phyloP scores from a whole-genome alignment of 2,329 filamentous ascomycete species.

The Cladobotryum mycophilum region DNA sequence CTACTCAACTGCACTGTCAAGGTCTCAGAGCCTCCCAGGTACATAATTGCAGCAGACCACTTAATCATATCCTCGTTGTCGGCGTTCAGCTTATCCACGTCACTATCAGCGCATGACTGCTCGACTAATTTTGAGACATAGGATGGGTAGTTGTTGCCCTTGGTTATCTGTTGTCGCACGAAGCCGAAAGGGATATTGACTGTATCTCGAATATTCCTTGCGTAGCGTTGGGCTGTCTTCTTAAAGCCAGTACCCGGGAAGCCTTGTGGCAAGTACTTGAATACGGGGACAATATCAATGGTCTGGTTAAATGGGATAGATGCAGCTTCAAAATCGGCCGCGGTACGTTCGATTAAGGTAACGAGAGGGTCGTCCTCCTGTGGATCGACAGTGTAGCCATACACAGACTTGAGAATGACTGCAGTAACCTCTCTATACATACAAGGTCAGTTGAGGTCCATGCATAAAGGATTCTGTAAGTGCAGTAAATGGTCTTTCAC shows the following conservation, averaged over 20 bases:
- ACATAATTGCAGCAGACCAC: slow-evolving; percentile 20
- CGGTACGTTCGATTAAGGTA: neutral
- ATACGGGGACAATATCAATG: no score
- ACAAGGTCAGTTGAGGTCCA: neutral
- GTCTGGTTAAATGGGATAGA: no score
- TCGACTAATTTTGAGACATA: slow-evolving; percentile 20
- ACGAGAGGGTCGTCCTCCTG: neutral
- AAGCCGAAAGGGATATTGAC: slow-evolving; percentile 22
- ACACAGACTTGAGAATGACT: neutral
- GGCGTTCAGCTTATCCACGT: slow-evolving; percentile 13
- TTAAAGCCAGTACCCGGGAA: no score
- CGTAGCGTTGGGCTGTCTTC: no score
- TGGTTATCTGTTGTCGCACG: slow-evolving; percentile 21
- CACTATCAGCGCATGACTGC: neutral
- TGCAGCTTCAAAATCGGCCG: no score
- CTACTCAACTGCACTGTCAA: slow-evolving; percentile 19
- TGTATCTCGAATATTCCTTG: no score
- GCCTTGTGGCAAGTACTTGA: no score
- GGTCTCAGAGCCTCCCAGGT: slow-evolving; percentile 25
- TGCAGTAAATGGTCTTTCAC: neutral
- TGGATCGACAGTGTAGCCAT: neutral
- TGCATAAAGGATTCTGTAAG: neutral
- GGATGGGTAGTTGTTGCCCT: slow-evolving; percentile 14
- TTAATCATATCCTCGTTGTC: slow-evolving; percentile 16
- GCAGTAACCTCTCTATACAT: neutral